Evolutionary conservation across 2,329 filamentous ascomycete species (phyloP), one percentile per base, ranked within the genome.

Genomic region (Exophiala phaeomuriformis): DNA sequence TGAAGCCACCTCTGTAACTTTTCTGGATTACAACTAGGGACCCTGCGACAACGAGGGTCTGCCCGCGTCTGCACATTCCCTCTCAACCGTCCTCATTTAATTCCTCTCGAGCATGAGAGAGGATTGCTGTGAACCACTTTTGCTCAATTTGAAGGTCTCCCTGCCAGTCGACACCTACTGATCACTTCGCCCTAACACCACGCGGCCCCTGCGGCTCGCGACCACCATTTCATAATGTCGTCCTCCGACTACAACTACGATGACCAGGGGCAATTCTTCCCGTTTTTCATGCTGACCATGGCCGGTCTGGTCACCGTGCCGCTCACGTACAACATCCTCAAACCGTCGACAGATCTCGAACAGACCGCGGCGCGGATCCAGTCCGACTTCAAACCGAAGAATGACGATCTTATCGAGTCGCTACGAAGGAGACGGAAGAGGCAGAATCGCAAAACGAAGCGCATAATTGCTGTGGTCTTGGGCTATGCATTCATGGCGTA

Each of bases 161-260:
- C 19, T 19, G 19, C 19, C 19, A 19, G 19, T 19, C 19, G 19
- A 19, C 19, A 19, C 19, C 19, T 19, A 19, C 19, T 19, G 19
- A 19, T 19, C 19, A 19, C 19, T 19, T 19, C 19, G 19, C 19
- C 19, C 19, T 19, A 19, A 19, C 19, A 19, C 19, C 19, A 12
- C 28, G 42, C 52, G 29, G 52, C 47, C 52, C 52, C 27, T n/a
- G 52, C 48, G 52, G 51, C 55, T 53, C 51, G 55, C 51, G 48
- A 30, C 47, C 40, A 45, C 8, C 43, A 31, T 36, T 42, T 33
- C 40, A 59, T 12, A n/a, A 84, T 76, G 70, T 93, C 93, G 83
- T 90, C 85, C 69, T 88, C 87, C 67, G 91, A 97, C 73, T 98
- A 98, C 79, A 94, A 88, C 66, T 98, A 98, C 76, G 93, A 98